These are phyloP conservation scores for Xanthoconium stramineum DNA, from an alignment of 768 basidiomycete species.

Conservation along the genomic window DNA sequence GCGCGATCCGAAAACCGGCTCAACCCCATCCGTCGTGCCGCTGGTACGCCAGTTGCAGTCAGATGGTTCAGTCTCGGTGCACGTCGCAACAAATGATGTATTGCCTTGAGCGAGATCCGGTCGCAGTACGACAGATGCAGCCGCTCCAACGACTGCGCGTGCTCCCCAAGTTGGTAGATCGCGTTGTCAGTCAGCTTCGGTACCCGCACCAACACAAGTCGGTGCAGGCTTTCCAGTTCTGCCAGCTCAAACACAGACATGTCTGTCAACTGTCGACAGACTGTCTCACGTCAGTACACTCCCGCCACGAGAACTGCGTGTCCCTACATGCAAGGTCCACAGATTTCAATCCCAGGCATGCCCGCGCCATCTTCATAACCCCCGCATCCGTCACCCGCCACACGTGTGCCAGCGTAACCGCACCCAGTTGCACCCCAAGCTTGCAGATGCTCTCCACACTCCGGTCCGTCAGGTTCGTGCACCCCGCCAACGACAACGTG, in stretches of 20 bases:
- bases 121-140: conserved; percentile 88
- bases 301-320: conserved; percentile 13
- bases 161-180: conserved; percentile 73
- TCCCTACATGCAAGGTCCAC: conserved; percentile 83
- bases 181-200: conserved; percentile 83
- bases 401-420: conserved; percentile 78
- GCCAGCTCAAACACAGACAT: conserved; percentile 81
- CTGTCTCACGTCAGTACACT: conserved; percentile 37
- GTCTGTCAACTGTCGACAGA: conserved; percentile 82
- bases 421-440: conserved; percentile 74
- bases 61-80: conserved; percentile 67
- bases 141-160: conserved; percentile 66
- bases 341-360: conserved; percentile 71
- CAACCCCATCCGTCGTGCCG: conserved; percentile 66
- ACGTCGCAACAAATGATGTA: conserved; percentile 64
- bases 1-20: conserved; percentile 73
- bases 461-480: conserved; percentile 68
- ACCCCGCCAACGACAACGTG: conserved; percentile 74
- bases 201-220: conserved; percentile 78
- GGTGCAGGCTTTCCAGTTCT: conserved; percentile 61
- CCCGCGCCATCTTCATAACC: conserved; percentile 62
- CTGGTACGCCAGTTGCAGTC: conserved; percentile 74
- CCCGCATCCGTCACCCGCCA: conserved; percentile 75
- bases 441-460: conserved; percentile 64
- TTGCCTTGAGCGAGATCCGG: conserved; percentile 69